These are phyloP conservation scores for Candida pseudoviswanathii DNA, from an alignment of 1,139 yeast genomes.

Conservation along the genomic window DNA sequence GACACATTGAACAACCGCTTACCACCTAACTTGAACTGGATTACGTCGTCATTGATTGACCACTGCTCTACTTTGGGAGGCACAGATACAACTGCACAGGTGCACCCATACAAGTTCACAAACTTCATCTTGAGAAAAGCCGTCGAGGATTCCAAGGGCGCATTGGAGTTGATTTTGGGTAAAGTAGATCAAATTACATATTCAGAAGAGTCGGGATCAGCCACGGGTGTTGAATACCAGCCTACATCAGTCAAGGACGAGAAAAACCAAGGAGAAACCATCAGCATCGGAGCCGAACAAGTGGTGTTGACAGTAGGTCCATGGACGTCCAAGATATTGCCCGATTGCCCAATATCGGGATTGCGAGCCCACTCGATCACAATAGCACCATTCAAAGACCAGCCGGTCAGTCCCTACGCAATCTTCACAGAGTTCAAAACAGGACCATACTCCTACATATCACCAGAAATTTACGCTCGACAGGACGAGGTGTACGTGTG, in stretches of 20 bases:
- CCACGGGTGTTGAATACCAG: constrained; percentile 64
- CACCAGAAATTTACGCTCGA: constrained; percentile 95
- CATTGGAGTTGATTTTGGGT: constrained; percentile 83
- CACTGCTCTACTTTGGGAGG: constrained; percentile 86
- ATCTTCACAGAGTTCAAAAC: constrained; percentile 87
- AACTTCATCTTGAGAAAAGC: constrained; percentile 79
- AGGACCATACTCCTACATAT: constrained; percentile 63
- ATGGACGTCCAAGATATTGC: constrained; percentile 89
- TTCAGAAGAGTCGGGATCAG: constrained; percentile 62
- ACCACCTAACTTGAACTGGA: constrained; percentile 84
- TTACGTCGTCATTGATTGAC: constrained; percentile 62
- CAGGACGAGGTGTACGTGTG: constrained; percentile 95
- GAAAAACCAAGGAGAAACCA: constrained; percentile 22
- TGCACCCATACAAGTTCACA: constrained; percentile 93
- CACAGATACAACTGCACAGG: constrained; percentile 90
- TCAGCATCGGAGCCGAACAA: constrained; percentile 64
- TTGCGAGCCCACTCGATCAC: constrained; percentile 94
- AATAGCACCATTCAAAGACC: constrained; percentile 72
- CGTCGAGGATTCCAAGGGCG: constrained; percentile 65
- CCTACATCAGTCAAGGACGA: constrained; percentile 56
- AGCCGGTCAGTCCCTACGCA: constrained; percentile 85
- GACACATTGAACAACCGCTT: constrained; percentile 32
- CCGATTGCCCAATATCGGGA: constrained; percentile 92
- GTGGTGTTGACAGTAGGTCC: constrained; percentile 91
- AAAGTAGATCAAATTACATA: constrained; percentile 72